These are phyloP conservation scores for Yamadazyma triangularis DNA, from an alignment of 1,139 yeast species.

Conservation along the genomic window DNA sequence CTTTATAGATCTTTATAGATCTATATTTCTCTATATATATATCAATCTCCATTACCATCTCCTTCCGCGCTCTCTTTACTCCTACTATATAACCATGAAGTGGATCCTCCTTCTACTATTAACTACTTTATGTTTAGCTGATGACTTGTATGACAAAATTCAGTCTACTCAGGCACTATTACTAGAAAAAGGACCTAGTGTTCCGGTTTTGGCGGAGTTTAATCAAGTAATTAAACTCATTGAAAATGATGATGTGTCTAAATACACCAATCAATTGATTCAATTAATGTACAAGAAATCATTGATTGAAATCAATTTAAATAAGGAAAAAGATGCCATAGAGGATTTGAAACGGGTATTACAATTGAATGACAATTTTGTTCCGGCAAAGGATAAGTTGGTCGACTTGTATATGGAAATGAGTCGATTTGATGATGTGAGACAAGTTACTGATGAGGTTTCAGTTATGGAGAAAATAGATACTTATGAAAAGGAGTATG, in stretches of 20 bases:
- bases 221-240: conserved; percentile 6
- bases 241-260: conserved; percentile 3
- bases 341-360: conserved; percentile 43
- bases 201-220: conserved; percentile 8
- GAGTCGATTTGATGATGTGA: conserved; percentile 34
- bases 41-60: too few relatives aligned
- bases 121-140: neutral
- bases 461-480: conserved; percentile 14
- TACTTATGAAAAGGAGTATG: conserved; percentile 16
- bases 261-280: conserved; percentile 13
- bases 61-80: too few relatives aligned
- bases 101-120: too few relatives aligned
- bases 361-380: conserved; percentile 31
- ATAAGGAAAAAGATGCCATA: conserved; percentile 44
- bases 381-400: conserved; percentile 41
- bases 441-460: conserved; percentile 8
- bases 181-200: conserved; percentile 10
- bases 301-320: conserved; percentile 46
- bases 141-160: conserved; percentile 7
- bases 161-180: conserved; percentile 7
- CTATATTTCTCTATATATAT: too few relatives aligned
- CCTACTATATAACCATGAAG: too few relatives aligned
- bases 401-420: conserved; percentile 40
- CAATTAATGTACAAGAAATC: conserved; percentile 52
- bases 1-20: too few relatives aligned